Percentiles rank a stretch among this genome's conserved stretches.
Evolutionary conservation across 495 filamentous ascomycete genomes (phyloP).

Genomic region (Trichocladium antarcticum): DNA sequence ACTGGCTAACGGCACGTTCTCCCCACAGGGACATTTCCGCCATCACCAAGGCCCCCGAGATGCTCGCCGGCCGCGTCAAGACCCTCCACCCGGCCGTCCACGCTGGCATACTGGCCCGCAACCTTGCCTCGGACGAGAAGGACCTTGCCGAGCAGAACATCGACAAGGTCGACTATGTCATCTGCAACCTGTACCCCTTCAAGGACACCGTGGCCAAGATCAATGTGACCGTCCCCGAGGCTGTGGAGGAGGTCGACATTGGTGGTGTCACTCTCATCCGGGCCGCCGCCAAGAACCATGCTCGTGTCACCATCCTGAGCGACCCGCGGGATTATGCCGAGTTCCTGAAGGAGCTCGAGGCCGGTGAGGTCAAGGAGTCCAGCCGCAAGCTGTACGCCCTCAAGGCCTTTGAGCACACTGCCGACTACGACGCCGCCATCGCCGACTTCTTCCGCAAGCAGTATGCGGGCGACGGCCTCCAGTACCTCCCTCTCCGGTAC

Average conservation of each 20-base stretch:
- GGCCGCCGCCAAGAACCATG: constrained; percentile 95
- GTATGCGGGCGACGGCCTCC: constrained; percentile 73
- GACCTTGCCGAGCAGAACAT: constrained; percentile 96
- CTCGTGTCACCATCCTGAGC: constrained; percentile 85
- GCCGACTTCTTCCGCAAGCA: constrained; percentile 95
- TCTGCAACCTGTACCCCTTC: constrained; percentile 98
- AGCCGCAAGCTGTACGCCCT: constrained; percentile 80
- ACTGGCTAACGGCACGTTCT: constrained; percentile 1
- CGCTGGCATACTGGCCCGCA: constrained; percentile 81
- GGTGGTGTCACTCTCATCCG: constrained; percentile 93
- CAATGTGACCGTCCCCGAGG: constrained; percentile 91
- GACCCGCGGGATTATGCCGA: constrained; percentile 87
- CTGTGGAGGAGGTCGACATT: constrained; percentile 97
- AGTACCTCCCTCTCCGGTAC: constrained; percentile 81
- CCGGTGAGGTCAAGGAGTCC: constrained; percentile 71
- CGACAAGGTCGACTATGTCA: constrained; percentile 91
- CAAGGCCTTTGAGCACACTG: constrained; percentile 98
- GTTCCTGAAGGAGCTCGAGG: constrained; percentile 80
- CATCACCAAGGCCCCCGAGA: constrained; percentile 97
- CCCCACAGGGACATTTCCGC: constrained; percentile 74
- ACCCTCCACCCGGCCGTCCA: constrained; percentile 93
- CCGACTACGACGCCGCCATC: constrained; percentile 90
- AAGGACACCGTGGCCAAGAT: constrained; percentile 94
- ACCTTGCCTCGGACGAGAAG: constrained; percentile 87
- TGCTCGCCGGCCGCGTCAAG: constrained; percentile 93